Evolutionary conservation across 495 filamentous ascomycete species (phyloP).

Genomic region (Hypoxylon cercidicola): DNA sequence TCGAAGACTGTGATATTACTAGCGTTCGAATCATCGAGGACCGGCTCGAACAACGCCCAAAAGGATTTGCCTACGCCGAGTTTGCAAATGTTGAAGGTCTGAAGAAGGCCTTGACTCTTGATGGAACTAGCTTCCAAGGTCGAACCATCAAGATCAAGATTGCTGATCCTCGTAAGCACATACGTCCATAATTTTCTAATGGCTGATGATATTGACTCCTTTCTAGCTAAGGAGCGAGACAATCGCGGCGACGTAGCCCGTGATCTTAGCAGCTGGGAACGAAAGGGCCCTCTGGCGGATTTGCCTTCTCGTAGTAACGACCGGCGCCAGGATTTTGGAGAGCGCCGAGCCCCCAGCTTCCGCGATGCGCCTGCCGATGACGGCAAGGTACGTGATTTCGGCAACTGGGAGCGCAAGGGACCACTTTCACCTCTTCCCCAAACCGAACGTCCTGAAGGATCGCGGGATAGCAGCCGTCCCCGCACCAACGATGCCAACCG

Average conservation of each 20-base stretch:
- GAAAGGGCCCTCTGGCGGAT: slow-evolving; percentile 87
- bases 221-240: slow-evolving; percentile 74
- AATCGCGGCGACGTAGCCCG: slow-evolving; percentile 64
- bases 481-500: slow-evolving; percentile 70
- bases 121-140: slow-evolving; percentile 81
- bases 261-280: slow-evolving; percentile 83
- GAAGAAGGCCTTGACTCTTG: slow-evolving; percentile 87
- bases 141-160: slow-evolving; percentile 83
- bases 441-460: slow-evolving; percentile 61
- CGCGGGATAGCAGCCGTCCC: slow-evolving; percentile 75
- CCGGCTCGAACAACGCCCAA: slow-evolving; percentile 87
- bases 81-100: slow-evolving; percentile 89
- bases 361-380: slow-evolving; percentile 66
- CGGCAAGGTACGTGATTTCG: slow-evolving; percentile 85
- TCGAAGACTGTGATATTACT: slow-evolving; percentile 81
- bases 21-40: slow-evolving; percentile 97
- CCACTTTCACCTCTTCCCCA: slow-evolving; percentile 78
- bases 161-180: slow-evolving; percentile 57
- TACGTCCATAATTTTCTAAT: slow-evolving; percentile 6
- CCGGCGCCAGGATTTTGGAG: slow-evolving; percentile 59
- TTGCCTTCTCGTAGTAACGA: slow-evolving; percentile 65
- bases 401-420: slow-evolving; percentile 95
- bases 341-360: slow-evolving; percentile 48
- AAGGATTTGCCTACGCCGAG: slow-evolving; percentile 98
- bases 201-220: slow-evolving; percentile 43